Evolutionary conservation across 116 monocot genomes (phyloP).

Genomic region (Iris pallida): DNA sequence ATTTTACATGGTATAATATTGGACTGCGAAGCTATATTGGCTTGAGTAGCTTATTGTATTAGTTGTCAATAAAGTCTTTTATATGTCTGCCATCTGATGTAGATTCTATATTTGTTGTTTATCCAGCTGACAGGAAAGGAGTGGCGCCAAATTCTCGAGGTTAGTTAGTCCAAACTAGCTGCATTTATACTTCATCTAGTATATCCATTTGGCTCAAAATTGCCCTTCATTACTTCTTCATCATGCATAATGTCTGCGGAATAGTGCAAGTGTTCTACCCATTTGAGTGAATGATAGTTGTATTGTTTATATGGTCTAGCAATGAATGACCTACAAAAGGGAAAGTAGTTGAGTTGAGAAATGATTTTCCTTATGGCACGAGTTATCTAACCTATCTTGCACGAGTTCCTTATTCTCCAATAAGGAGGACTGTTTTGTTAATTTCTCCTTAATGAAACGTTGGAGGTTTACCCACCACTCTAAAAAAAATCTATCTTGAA

Average conservation of each 20-base stretch:
- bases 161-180: conserved; percentile 19
- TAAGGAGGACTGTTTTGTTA: too few relatives aligned
- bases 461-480: too few relatives aligned
- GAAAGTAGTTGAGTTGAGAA: too few relatives aligned
- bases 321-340: too few relatives aligned
- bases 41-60: not conserved
- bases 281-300: too few relatives aligned
- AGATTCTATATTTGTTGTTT: conserved; percentile 14
- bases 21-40: not conserved
- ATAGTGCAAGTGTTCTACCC: too few relatives aligned
- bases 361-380: too few relatives aligned
- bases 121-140: conserved; percentile 63
- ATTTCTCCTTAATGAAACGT: too few relatives aligned
- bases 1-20: not conserved
- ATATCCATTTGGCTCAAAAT: not conserved
- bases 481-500: too few relatives aligned
- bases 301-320: too few relatives aligned
- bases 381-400: too few relatives aligned
- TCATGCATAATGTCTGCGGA: not conserved
- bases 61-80: not conserved
- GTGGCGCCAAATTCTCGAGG: conserved; percentile 74
- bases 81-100: not conserved
- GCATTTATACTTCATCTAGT: not conserved
- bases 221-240: not conserved
- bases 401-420: too few relatives aligned